Base-by-base conservation (phyloP, 345 rosid species). In the Salix dunnii region DNA sequence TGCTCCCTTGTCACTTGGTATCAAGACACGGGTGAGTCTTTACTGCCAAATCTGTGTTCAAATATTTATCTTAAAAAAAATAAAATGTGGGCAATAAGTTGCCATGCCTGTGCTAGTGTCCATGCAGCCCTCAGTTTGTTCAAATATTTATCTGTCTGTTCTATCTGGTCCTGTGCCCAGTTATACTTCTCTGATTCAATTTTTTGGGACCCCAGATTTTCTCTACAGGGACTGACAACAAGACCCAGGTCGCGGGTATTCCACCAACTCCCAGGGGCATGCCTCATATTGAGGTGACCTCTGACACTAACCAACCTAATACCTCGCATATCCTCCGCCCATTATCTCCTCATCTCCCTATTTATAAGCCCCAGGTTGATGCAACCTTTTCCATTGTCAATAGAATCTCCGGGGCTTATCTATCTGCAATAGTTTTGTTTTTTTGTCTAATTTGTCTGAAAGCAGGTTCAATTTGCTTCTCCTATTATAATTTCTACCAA, bases 231-330 rank as follows among this genome's bases (percentile, higher is more conserved):
- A 70, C 79, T 20, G 82, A 78, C 75, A 82, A 78, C 62, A 82
- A 82, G 77, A 72, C 79, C 36, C 74, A 75, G 46, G 85, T 82
- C 16, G 63, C 62, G 20, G 83, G 77, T 25, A 48, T 81, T 48
- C 83, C 83, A 33, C 80, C 83, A 20, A 77, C 83, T 5, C 83
- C 80, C 16, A 36, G 77, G 28, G 80, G 80, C 28, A 21, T 46
- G 74, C 83, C 80, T 48, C 80, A 82, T 51, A 82, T 82, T 38
- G 85, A 82, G 64, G 85, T 82, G 30, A 76, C 82, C 13, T 82
- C 79, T 27, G 85, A 82, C 8, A 82, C 79, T 42, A 11, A 46
- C 14, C 49, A 46, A 49, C 55, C 1, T 18, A 49, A 49, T 49
- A 49, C 8, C 55, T 17, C 20, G 2, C n/a, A 49, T 49, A 18